phyloP scores from a whole-genome alignment of 441 rosid genomes.

The Raphanus hybrid region DNA sequence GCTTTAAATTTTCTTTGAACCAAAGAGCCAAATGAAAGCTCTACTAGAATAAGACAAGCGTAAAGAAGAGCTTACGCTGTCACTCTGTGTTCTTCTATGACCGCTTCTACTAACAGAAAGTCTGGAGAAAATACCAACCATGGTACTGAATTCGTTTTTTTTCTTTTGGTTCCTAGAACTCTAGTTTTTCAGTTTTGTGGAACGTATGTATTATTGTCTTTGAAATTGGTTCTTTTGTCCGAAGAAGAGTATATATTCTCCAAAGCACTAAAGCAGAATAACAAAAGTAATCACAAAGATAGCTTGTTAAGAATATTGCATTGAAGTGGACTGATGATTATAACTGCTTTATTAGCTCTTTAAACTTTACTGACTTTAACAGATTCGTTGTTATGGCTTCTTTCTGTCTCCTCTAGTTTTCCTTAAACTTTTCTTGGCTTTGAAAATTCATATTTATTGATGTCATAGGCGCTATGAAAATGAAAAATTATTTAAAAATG shows the following conservation, averaged over 20 bases:
- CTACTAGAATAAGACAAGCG: background rate
- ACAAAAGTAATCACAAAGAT: constrained; percentile 24
- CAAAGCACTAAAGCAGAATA: constrained; percentile 27
- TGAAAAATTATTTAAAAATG: background rate
- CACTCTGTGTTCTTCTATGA: constrained; percentile 79
- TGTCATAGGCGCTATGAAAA: background rate
- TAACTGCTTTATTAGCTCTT: constrained; percentile 26
- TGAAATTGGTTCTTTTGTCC: background rate
- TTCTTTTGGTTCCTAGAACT: background rate
- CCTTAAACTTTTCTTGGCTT: background rate
- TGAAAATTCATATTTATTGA: constrained; percentile 16
- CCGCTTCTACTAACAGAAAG: constrained; percentile 65
- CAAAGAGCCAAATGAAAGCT: background rate
- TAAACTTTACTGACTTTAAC: constrained; percentile 18
- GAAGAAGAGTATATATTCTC: constrained; percentile 29
- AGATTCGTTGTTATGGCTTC: constrained; percentile 4
- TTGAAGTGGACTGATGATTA: constrained; percentile 6
- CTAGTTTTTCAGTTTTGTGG: background rate
- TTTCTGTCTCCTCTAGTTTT: constrained; percentile 1
- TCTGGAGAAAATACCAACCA: constrained; percentile 92
- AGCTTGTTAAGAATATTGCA: constrained; percentile 15
- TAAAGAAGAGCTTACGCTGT: constrained; percentile 55
- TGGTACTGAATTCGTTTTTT: constrained; percentile 24
- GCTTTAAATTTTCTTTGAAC: background rate
- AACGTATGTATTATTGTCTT: constrained; percentile 5